phyloP scores from a whole-genome alignment of 768 basidiomycete species.

The Cystofilobasidium capitatum region DNA sequence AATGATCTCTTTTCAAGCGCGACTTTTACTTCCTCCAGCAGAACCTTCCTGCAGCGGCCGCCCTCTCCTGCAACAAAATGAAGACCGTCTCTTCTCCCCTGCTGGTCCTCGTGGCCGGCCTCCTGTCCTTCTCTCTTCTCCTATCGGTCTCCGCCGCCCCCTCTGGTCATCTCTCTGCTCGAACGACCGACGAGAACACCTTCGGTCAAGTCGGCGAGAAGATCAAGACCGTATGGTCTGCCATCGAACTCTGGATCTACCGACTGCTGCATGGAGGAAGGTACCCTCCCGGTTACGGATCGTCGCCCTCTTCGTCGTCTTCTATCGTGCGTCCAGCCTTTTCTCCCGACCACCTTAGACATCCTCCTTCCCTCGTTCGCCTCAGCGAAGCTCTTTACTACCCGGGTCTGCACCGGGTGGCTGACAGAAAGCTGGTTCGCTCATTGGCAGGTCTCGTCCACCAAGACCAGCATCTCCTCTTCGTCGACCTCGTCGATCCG shows the following conservation, averaged over 20 bases:
- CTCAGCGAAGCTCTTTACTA: not conserved
- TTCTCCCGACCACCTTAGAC: too few species aligned
- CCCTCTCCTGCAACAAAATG: not conserved
- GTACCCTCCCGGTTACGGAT: constrained; percentile 7
- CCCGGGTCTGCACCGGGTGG: too few species aligned
- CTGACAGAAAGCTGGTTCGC: not conserved
- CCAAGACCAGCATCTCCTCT: not conserved
- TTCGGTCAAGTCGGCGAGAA: not conserved
- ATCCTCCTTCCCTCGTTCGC: not conserved
- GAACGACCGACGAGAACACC: not conserved
- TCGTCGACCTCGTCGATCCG: not conserved
- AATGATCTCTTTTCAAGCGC: not conserved
- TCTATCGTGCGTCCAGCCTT: not conserved
- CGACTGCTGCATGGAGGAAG: constrained; percentile 11
- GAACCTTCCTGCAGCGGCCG: not conserved
- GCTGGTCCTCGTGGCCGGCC: not conserved
- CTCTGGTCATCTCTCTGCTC: not conserved
- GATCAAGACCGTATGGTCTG: not conserved
- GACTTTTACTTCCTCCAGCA: not conserved
- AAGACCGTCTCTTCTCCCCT: not conserved
- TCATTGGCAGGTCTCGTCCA: not conserved
- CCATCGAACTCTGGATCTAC: constrained; percentile 8
- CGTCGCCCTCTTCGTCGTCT: not conserved
- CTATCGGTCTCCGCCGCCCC: constrained; percentile 1
- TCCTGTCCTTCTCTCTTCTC: not conserved